Evolutionary conservation across 2,329 filamentous ascomycete genomes (phyloP), one percentile per base, ranked within the genome.

Genomic region (Endoconidiophora polonica): DNA sequence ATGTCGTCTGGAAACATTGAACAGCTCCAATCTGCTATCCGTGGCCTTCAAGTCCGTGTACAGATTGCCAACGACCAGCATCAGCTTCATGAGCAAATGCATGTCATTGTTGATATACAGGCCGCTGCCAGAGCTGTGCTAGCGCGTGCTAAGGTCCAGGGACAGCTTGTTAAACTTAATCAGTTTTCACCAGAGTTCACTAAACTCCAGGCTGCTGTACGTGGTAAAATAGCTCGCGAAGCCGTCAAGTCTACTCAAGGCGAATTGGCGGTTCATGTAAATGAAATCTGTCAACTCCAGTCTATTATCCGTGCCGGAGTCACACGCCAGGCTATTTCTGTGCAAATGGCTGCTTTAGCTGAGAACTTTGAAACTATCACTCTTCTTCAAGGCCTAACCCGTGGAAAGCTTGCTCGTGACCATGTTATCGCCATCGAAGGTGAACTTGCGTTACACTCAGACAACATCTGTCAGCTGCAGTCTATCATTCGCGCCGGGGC

Each of bases 111-210:
- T 24, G 68, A 78, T 37, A 69, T 95, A 2, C 91, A 98, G 63
- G 78, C 79, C 23, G 67, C 88, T 5, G 72, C 79, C 24, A 77
- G 90, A 54, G 88, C 86, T 1, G 83, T 93, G 73, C 71, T 94
- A 55, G 68, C 84, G 39, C 79, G 91, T 42, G 74, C 77, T 44
- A 72, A 81, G 22, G 72, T 96, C 44, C 86, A 83, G 18, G 74
- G 78, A 42, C 68, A 86, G 1, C 71, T 98, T 37, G 75, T 72
- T 18, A 78, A 88, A 56, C 72, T 96, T 2, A 86, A 94, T 14
- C 20, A 48, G 14, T 46, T 48, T 46, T n/a, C 26, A 2, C 44
- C 48, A 9, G 26, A 33, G 14, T 50, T 48, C 10, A 42, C 40
- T 53, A 65, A 68, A 44, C 68, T 86, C 41, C 83, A 87, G 65